Percentiles rank a stretch among this genome's conserved stretches.
phyloP scores from a whole-genome alignment of 2,329 filamentous ascomycete species.

The Exophiala phaeomuriformis region DNA sequence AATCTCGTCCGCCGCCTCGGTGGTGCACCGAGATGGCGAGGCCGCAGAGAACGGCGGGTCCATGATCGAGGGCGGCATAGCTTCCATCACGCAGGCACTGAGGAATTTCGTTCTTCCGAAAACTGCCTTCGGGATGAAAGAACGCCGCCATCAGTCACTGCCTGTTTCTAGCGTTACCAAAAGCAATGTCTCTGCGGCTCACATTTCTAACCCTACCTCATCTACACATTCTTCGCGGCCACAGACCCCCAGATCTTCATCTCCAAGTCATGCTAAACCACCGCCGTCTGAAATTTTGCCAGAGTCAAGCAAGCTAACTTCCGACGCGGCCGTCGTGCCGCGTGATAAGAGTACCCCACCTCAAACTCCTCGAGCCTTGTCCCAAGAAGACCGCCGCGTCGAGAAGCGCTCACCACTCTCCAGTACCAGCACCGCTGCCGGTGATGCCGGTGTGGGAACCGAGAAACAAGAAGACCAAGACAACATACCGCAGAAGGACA shows the following conservation, averaged over 20 bases:
- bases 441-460: constrained; percentile 24
- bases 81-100: constrained; percentile 39
- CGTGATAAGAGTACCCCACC: constrained; percentile 81
- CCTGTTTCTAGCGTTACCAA: constrained; percentile 60
- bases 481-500: constrained; percentile 36
- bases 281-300: constrained; percentile 38
- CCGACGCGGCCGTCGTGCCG: constrained; percentile 54
- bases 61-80: constrained; percentile 34
- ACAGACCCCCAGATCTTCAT: constrained; percentile 47
- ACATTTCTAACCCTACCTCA: constrained; percentile 62
- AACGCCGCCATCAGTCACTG: constrained; percentile 42
- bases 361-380: constrained; percentile 82
- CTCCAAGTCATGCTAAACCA: constrained; percentile 38
- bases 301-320: constrained; percentile 66
- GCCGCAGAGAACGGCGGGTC: constrained; percentile 36
- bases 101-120: constrained; percentile 40
- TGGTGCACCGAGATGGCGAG: constrained; percentile 40
- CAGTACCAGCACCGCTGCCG: constrained; percentile 21
- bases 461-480: constrained; percentile 2
- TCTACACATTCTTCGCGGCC: constrained; percentile 44
- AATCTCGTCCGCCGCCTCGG: constrained; percentile 38
- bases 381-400: constrained; percentile 48
- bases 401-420: constrained; percentile 24
- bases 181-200: constrained; percentile 57
- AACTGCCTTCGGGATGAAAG: constrained; percentile 31